Evolutionary conservation across 176 grass and related monocot species (phyloP).

Genomic region (Calamus simplicifolius): DNA sequence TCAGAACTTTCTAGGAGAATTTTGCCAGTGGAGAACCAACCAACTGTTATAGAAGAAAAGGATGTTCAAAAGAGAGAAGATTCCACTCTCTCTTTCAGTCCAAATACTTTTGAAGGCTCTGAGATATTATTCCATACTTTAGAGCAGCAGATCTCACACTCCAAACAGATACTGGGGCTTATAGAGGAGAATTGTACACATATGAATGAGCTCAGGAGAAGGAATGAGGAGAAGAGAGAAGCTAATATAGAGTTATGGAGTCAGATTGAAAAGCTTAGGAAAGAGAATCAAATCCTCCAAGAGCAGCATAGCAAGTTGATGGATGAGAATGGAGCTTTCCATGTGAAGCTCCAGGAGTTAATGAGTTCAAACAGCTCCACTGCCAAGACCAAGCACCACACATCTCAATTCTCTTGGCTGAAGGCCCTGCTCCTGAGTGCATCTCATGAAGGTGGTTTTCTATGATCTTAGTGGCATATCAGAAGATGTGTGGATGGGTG

Average conservation of each 20-base stretch:
- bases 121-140: no score
- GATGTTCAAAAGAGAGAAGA: no score
- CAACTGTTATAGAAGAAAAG: no score
- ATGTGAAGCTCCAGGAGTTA: slow-evolving; percentile 3
- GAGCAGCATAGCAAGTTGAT: slow-evolving; percentile 14
- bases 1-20: no score
- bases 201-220: background rate
- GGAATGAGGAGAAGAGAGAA: background rate
- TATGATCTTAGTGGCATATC: no score
- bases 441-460: slow-evolving; percentile 1
- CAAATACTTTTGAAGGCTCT: no score
- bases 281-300: slow-evolving; percentile 15
- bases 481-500: no score
- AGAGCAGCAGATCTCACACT: no score
- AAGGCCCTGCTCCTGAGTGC: slow-evolving; percentile 10
- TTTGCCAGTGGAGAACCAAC: no score
- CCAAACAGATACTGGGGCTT: no score
- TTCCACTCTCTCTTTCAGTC: no score
- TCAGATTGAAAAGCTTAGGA: slow-evolving; percentile 12
- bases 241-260: background rate
- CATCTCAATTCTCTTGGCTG: background rate
- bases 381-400: slow-evolving; percentile 1
- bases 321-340: slow-evolving; percentile 10
- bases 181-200: background rate
- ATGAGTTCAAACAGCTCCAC: background rate